Base-by-base conservation (phyloP, 1,139 yeast genomes). In the Candida dubliniensis region DNA sequence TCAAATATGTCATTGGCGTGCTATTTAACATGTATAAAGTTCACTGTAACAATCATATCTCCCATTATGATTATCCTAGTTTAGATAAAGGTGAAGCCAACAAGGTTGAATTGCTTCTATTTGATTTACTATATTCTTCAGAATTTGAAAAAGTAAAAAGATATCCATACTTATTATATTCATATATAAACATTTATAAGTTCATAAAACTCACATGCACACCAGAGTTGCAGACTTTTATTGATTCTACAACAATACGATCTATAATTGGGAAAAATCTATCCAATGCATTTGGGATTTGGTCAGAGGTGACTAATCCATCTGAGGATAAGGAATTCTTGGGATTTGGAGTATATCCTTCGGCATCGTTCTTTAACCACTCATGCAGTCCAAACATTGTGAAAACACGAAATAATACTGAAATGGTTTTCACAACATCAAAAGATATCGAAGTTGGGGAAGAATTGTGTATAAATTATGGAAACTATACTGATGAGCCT, bases 281-380 rank as follows among this genome's bases (percentile, higher is more conserved):
- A 31, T 84, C 87, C n/a, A 84, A 84, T 57, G 84, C 90, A 0
- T 84, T 84, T 63, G 90, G 90, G 0, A 80, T 83, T 14, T 83
- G 91, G 88, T 81, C 85, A 37, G 55, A 60, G 3, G 53, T 62
- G 2, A 56, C 61, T 1, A 54, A 58, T 38, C 58, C 69, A 50
- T 52, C 64, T 11, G 77, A 68, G 40, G 81, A 79, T 38, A 73
- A 77, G 45, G 91, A 84, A 55, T 82, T 79, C 53, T 69, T 82
- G 42, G 91, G 91, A 0, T 81, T 81, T 52, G 76, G 80, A n/a
- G 72, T 84, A 1, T 81, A 73, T 48, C 87, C 90, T 0, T 73
- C 77, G 14, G 88, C 86, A 0, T 84, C 90, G 1, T 84, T 71
- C 54, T 84, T 84, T 69, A 84, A 84, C 55, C 90, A 84, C 57